Percentiles rank a stretch among this genome's conserved stretches.
phyloP scores from a whole-genome alignment of 1,139 yeast genomes.

The Blastobotrys indianensis region DNA sequence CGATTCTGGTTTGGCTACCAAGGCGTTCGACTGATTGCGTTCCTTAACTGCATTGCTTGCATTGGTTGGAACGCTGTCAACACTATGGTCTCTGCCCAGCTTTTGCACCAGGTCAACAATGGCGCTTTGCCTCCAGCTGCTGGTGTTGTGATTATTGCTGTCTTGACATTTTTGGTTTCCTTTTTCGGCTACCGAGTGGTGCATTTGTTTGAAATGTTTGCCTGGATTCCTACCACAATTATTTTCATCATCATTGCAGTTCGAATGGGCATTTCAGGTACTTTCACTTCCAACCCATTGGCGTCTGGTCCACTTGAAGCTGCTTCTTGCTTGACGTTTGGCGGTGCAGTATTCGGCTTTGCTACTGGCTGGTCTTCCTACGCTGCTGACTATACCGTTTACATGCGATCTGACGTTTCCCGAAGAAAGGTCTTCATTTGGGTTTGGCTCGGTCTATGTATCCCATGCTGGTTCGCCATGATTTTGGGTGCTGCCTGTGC shows the following conservation, averaged over 20 bases:
- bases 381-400: constrained; percentile 88
- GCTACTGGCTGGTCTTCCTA: constrained; percentile 95
- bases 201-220: constrained; percentile 75
- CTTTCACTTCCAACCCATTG: constrained; percentile 48
- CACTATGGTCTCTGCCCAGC: constrained; percentile 83
- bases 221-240: constrained; percentile 78
- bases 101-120: constrained; percentile 69
- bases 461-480: constrained; percentile 69
- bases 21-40: constrained; percentile 70
- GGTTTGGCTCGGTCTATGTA: constrained; percentile 55
- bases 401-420: constrained; percentile 62
- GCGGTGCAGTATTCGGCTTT: constrained; percentile 80
- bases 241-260: constrained; percentile 74
- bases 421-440: constrained; percentile 55
- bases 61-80: constrained; percentile 96
- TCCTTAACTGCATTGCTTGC: constrained; percentile 78
- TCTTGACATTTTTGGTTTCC: constrained; percentile 68
- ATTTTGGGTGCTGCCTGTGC: constrained; percentile 85
- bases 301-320: constrained; percentile 47
- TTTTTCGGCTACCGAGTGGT: constrained; percentile 81
- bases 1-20: constrained; percentile 71
- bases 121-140: constrained; percentile 80
- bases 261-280: constrained; percentile 60
- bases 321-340: constrained; percentile 75
- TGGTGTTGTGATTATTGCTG: constrained; percentile 68